These are phyloP conservation scores for Pneumocystis murina DNA, from an alignment of 1,139 yeast species.

Conservation along the genomic window DNA sequence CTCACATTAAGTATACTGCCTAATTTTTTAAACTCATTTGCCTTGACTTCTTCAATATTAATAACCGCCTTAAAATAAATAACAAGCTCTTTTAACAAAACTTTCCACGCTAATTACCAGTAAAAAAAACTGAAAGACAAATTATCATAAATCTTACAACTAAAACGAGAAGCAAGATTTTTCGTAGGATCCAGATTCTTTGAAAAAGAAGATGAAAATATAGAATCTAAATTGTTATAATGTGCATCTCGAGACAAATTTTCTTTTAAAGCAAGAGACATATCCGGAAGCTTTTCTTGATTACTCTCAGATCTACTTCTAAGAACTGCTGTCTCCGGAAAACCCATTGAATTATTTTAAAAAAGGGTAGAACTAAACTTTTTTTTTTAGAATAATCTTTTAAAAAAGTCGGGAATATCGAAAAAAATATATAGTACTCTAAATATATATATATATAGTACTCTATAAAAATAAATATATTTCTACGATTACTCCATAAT, in stretches of 20 bases:
- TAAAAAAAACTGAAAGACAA: not conserved
- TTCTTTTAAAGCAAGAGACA: not conserved
- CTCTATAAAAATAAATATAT: not conserved
- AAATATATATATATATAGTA: too few species aligned
- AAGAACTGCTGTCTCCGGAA: too few species aligned
- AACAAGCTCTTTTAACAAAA: not conserved
- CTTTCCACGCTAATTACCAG: not conserved
- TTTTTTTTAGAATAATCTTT: too few species aligned
- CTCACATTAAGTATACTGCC: constrained; percentile 42
- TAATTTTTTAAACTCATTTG: constrained; percentile 65
- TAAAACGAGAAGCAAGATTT: not conserved
- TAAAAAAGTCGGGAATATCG: too few species aligned
- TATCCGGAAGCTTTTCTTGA: not conserved
- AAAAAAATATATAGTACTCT: too few species aligned
- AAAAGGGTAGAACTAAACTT: too few species aligned
- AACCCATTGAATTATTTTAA: too few species aligned
- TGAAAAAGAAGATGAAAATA: not conserved
- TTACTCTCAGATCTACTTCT: too few species aligned
- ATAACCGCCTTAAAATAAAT: constrained; percentile 67
- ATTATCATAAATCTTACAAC: not conserved
- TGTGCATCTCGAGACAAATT: not conserved
- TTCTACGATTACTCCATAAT: constrained; percentile 26
- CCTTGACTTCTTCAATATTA: constrained; percentile 72
- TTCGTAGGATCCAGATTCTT: not conserved
- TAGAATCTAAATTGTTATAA: not conserved